Evolutionary conservation across 2,329 filamentous ascomycete genomes (phyloP), one percentile per base, ranked within the genome.

Genomic region (Chaetomiaceae sp.): DNA sequence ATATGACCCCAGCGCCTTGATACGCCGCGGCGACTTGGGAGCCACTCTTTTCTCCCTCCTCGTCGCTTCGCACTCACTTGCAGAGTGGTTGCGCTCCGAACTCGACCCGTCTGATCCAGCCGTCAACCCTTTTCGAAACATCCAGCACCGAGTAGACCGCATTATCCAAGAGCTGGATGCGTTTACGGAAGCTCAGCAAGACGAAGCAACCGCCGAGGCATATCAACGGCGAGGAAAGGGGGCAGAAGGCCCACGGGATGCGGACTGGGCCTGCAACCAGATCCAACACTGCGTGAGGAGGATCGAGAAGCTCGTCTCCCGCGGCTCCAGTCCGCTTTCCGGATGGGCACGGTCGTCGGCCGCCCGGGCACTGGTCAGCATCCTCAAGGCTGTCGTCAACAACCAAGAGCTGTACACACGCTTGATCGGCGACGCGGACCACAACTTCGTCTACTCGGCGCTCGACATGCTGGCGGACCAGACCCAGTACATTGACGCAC

Each of bases 11-110:
- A 36, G 19, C 43, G 37, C 27, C 6, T 20, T 59, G 19, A 58
- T 55, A 22, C 55, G 27, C 37, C 68, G 69, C 9, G 68, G 71
- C 46, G 77, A 81, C 54, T 68, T 81, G 1, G 76, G 78, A 57
- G 69, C 70, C 40, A 80, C 78, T 3, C 64, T 83, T 14, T 75
- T 79, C 56, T 75, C 75, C 47, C 79, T 82, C 67, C 69, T 82
- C 15, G 68, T 81, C 20, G 71, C 75, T 56, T 80, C 81, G 60
- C 71, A 79, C 63, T 73, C 76, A 37, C 75, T 82, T 66, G 79
- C 82, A 62, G 69, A 76, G 47, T 76, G 79, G 66, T 77, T 82
- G 54, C 69, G 74, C 42, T 71, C 72, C 15, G 67, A 72, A 8
- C 71, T 76, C 50, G 67, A 68, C n/a, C 69, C 77, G 2, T 65